Evolutionary conservation across 441 rosid species (phyloP), one percentile per base, ranked within the genome.

Genomic region (Rhodomyrtus psidioides): DNA sequence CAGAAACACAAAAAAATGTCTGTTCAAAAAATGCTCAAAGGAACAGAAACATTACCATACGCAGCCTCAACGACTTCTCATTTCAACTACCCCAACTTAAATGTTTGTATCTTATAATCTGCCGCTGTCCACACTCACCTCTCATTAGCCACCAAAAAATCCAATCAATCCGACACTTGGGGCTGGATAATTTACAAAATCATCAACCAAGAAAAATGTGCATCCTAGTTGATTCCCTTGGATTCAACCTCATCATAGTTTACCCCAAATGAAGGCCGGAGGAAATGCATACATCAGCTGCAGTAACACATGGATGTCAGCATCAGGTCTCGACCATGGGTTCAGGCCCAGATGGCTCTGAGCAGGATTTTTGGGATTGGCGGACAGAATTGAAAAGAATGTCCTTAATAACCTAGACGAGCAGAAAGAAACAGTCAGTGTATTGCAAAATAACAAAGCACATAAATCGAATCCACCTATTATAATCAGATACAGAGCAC

Each of bases 311-410:
- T 70, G 82, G 55, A 84, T 58, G 60, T 30, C 49, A 60, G 28
- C 42, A 89, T 96, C 91, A 96, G 76, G 97, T 87, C 91, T 97
- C 98, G 30, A 95, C 91, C 99, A 97, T 97, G 53, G 99, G 99
- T 87, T 96, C 99, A 46, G 99, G 96, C 39, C 85, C 94, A 53
- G 97, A 95, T 54, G 92, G 85, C 87, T 94, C 97, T 9, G 84
- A 55, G 16, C 87, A 51, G 84, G 91, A 82, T 89, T 91, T 92
- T 76, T 89, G 92, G 28, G 96, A 90, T 88, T 92, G 97, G 5
- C 93, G 92, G 76, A 91, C 92, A 4, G 98, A 95, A 88, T 97
- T 97, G 93, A 97, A 97, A 85, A 97, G 95, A 83, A 94, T 94
- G 91, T 96, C 98, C 91, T 97, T 97, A 89, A 97, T 96, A 83